Evolutionary conservation across 2,329 filamentous ascomycete species (phyloP).

Genomic region (Metarhizium sp.): DNA sequence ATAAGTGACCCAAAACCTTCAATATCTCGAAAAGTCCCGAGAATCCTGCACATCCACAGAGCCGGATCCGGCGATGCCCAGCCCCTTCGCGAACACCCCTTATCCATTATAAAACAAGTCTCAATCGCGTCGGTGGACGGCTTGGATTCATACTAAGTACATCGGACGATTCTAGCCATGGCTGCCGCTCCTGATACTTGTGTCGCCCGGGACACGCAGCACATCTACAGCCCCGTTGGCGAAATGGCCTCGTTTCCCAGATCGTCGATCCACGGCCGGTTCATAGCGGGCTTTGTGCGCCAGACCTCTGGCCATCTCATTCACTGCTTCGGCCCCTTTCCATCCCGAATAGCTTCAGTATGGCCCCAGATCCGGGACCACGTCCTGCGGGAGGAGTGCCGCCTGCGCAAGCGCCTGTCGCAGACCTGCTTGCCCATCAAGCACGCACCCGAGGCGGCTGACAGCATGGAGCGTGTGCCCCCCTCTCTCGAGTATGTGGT

Average conservation of each 20-base stretch:
- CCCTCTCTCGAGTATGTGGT: background rate
- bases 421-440: background rate
- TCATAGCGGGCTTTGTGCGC: slow-evolving; percentile 8
- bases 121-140: too few relatives aligned
- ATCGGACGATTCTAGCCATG: too few relatives aligned
- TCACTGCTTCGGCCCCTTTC: slow-evolving; percentile 5
- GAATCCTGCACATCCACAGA: too few relatives aligned
- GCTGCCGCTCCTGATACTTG: too few relatives aligned
- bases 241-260: background rate
- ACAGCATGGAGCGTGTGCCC: background rate
- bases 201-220: too few relatives aligned
- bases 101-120: too few relatives aligned
- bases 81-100: too few relatives aligned
- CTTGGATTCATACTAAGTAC: too few relatives aligned
- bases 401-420: too few relatives aligned
- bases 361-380: slow-evolving; percentile 4
- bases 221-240: background rate
- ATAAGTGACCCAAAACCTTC: too few relatives aligned
- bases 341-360: background rate
- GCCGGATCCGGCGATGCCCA: too few relatives aligned
- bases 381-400: background rate
- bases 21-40: too few relatives aligned
- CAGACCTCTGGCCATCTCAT: slow-evolving; percentile 3
- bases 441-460: background rate
- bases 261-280: slow-evolving; percentile 3